phyloP scores from a whole-genome alignment of 805 yeast species.

The Tetrapisispora arboricola region DNA sequence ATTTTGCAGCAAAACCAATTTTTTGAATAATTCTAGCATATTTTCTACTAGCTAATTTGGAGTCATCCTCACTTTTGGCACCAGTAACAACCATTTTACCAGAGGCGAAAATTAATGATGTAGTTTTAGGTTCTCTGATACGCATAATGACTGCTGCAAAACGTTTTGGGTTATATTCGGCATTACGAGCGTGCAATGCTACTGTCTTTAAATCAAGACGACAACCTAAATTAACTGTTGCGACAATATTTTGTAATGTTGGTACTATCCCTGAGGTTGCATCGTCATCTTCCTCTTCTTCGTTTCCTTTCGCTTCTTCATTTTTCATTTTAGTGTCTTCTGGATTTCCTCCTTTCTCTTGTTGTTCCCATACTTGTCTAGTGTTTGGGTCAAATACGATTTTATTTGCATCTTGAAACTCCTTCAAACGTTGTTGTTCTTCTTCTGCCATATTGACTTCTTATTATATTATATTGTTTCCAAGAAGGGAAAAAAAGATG shows the following conservation, averaged over 20 bases:
- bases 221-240: constrained; percentile 94
- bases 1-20: constrained; percentile 94
- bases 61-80: constrained; percentile 97
- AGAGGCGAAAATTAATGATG: constrained; percentile 94
- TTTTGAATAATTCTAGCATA: constrained; percentile 97
- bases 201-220: constrained; percentile 92
- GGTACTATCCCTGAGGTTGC: constrained; percentile 95
- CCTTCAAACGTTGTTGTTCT: constrained; percentile 24
- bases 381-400: constrained; percentile 30
- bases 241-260: constrained; percentile 87
- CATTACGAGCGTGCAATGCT: constrained; percentile 97
- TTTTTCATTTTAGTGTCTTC: constrained; percentile 12
- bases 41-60: constrained; percentile 94
- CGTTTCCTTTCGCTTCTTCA: constrained; percentile 1
- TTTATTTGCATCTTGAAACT: constrained; percentile 28
- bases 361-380: constrained; percentile 30
- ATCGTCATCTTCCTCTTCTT: constrained; percentile 41
- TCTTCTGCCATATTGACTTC: constrained; percentile 9
- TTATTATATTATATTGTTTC: no score
- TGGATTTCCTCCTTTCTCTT: constrained; percentile 9
- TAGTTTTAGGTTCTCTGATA: constrained; percentile 96
- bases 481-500: no score
- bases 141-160: constrained; percentile 99
- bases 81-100: constrained; percentile 99
- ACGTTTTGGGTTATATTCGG: constrained; percentile 97